These are phyloP conservation scores for Amanita fuliginea DNA, from an alignment of 768 basidiomycete genomes.

Conservation along the genomic window DNA sequence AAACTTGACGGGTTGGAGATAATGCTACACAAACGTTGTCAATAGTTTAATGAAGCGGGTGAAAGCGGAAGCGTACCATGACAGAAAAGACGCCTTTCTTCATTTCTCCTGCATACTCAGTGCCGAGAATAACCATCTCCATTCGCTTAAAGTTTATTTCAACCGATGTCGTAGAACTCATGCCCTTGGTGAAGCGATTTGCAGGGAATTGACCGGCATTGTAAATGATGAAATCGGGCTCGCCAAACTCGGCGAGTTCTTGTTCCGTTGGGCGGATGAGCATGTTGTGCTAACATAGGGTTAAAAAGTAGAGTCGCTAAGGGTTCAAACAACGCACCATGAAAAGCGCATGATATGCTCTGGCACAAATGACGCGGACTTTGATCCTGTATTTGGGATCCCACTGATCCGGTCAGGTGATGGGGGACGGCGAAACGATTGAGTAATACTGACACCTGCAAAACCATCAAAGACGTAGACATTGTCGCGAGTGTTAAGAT, in stretches of 20 bases:
- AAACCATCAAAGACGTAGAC: constrained; percentile 97
- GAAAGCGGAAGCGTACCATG: constrained; percentile 45
- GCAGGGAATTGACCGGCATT: constrained; percentile 99
- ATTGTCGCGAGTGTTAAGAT: constrained; percentile 95
- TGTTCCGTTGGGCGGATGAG: constrained; percentile 95
- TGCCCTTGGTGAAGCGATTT: constrained; percentile 99
- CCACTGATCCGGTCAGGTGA: constrained; percentile 44
- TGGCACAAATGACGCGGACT: constrained; percentile 96
- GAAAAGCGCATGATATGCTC: constrained; percentile 97
- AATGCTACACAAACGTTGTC: constrained; percentile 50
- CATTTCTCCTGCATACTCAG: constrained; percentile 99
- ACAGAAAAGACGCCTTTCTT: constrained; percentile 99
- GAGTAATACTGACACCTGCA: constrained; percentile 61
- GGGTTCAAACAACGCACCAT: constrained; percentile 55
- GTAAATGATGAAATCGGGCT: constrained; percentile 99
- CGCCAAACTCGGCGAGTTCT: constrained; percentile 89
- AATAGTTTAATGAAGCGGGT: background rate
- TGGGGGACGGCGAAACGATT: background rate
- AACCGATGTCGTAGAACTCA: constrained; percentile 97
- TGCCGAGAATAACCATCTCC: constrained; percentile 99
- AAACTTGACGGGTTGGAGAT: constrained; percentile 97
- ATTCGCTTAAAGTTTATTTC: constrained; percentile 99
- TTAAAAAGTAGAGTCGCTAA: constrained; percentile 6
- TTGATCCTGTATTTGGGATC: constrained; percentile 99
- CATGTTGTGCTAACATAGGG: constrained; percentile 79